A percentile compares a stretch with the other conserved stretches of the same genome.
Evolutionary conservation across 495 filamentous ascomycete genomes (phyloP).

Genomic region (Talaromyces nanjingensis): DNA sequence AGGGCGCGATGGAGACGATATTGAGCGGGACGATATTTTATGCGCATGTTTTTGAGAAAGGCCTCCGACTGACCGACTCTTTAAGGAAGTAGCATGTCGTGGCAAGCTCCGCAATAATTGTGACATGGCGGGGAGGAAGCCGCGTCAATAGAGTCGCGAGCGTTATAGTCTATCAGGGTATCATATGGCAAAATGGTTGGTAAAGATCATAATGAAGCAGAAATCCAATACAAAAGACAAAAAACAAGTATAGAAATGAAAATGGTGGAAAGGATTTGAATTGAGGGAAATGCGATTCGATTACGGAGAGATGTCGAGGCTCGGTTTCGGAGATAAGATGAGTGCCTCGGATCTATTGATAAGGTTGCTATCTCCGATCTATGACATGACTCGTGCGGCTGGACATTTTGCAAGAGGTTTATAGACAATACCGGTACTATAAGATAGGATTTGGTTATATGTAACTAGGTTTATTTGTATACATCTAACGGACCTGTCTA

Average conservation of each 20-base stretch:
- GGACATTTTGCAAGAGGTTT: too few species aligned
- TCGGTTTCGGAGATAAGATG: background rate
- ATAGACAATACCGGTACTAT: too few species aligned
- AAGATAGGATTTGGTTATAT: too few species aligned
- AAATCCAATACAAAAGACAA: background rate
- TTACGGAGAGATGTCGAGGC: background rate
- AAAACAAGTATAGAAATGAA: background rate
- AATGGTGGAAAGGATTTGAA: background rate
- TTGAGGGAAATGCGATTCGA: background rate
- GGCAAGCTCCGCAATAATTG: background rate
- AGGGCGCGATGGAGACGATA: slow-evolving; percentile 1
- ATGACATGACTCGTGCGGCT: too few species aligned
- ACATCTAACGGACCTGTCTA: too few species aligned
- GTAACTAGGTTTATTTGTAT: too few species aligned
- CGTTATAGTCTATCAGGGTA: background rate
- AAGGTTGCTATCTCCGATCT: too few species aligned
- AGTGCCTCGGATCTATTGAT: too few species aligned
- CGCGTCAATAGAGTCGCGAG: background rate
- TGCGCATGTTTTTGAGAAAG: background rate
- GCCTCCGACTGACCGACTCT: background rate
- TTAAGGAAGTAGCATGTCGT: background rate
- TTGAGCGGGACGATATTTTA: background rate
- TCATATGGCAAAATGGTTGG: background rate
- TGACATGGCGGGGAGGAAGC: background rate
- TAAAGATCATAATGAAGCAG: background rate